phyloP scores from a whole-genome alignment of 2,329 filamentous ascomycete species.

The Apiospora marii region DNA sequence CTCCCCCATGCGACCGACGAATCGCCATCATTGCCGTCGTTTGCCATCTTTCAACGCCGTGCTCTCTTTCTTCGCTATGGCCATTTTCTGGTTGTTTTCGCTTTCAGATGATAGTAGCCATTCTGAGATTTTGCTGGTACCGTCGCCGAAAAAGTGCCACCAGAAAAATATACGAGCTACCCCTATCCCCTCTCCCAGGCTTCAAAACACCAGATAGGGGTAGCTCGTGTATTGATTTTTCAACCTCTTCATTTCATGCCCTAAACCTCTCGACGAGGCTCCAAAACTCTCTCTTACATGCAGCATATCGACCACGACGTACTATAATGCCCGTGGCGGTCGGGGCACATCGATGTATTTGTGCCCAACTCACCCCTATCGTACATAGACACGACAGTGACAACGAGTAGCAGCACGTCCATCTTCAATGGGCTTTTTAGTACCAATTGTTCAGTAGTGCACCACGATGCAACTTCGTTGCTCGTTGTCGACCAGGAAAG shows the following conservation, averaged over 20 bases:
- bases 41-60: background rate
- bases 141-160: background rate
- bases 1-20: background rate
- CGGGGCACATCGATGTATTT: too few species aligned
- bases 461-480: too few species aligned
- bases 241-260: background rate
- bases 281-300: background rate
- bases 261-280: too few species aligned
- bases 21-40: background rate
- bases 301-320: too few species aligned
- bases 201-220: background rate
- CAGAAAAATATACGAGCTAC: background rate
- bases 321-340: too few species aligned
- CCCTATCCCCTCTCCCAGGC: background rate
- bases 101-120: background rate
- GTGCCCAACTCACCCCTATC: too few species aligned
- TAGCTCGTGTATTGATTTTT: background rate
- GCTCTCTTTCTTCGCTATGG: too few species aligned
- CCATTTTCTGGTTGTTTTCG: background rate
- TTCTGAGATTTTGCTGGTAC: background rate
- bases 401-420: too few species aligned
- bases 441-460: too few species aligned
- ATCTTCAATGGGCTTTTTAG: too few species aligned
- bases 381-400: too few species aligned
- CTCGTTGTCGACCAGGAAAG: too few species aligned